Conservation (phyloP, 208 protist species). For the Trypanosoma vivax region DNA sequence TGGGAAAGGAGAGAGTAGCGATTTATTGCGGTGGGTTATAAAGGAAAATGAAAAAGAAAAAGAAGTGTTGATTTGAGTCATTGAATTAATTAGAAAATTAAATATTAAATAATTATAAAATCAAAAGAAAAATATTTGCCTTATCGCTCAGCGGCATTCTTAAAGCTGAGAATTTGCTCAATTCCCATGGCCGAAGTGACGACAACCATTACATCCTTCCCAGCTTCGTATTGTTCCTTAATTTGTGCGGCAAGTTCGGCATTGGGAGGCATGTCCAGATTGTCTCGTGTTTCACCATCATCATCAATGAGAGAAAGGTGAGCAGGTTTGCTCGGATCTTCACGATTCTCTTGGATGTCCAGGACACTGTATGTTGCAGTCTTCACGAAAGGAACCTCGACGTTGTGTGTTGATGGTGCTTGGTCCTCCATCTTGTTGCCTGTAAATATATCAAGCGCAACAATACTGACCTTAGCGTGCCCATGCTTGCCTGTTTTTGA, state of each 20-base stretch:
- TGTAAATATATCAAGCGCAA: conserved; percentile 97
- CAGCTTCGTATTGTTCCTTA: conserved; percentile 86
- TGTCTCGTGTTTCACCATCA: conserved; percentile 92
- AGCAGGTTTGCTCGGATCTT: conserved; percentile 43
- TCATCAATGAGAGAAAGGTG: conserved; percentile 90
- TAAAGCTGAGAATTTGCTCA: conserved; percentile 91
- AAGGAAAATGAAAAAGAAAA: conserved; percentile 2
- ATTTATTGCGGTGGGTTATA: too few relatives aligned
- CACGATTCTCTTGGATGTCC: conserved; percentile 91
- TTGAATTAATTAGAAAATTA: conserved; percentile 10
- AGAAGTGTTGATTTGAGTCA: neutral
- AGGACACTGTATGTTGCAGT: conserved; percentile 93
- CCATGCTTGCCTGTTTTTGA: conserved; percentile 99
- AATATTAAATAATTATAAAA: conserved; percentile 13
- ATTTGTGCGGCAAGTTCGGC: conserved; percentile 85
- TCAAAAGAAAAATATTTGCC: conserved; percentile 7
- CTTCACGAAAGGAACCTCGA: conserved; percentile 94
- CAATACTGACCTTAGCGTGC: conserved; percentile 97
- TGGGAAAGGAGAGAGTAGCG: too few relatives aligned
- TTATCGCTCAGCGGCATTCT: conserved; percentile 76
- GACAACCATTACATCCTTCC: conserved; percentile 92
- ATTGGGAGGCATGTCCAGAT: conserved; percentile 93
- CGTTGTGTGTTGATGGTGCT: conserved; percentile 96
- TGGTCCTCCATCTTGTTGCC: conserved; percentile 98
- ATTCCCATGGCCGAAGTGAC: conserved; percentile 94